Evolutionary conservation across 2,329 filamentous ascomycete genomes (phyloP), one percentile per base, ranked within the genome.

Genomic region (Colletotrichum sp.): DNA sequence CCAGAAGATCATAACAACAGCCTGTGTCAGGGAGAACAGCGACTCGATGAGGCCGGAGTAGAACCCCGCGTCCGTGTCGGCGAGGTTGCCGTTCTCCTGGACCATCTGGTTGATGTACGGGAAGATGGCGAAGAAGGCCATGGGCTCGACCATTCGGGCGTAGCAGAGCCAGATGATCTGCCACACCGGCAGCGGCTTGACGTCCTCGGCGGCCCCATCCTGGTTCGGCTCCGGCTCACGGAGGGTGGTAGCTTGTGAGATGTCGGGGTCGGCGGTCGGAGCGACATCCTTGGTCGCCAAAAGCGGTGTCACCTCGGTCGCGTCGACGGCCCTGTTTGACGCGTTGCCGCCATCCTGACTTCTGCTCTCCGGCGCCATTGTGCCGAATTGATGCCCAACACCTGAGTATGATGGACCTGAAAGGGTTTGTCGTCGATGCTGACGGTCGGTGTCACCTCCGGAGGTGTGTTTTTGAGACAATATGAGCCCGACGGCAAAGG

Each of bases 91-190:
- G 74, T 92, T 93, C 72, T 90, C 87, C 82, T 91, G 87, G 48
- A 95, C 92, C 94, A 96, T 96, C 80, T 93, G 87, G 80, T 93
- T 95, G 83, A 97, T 90, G 84, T 94, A 96, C 1, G 94, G 94
- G 79, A 96, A 94, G 82, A 96, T 95, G 81, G 89, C 92, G 86
- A 96, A 96, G 86, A 95, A 96, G n/a, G 94, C 93, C 55, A 96
- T 89, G 1, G 95, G 94, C 80, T 96, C 95, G 60, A 95, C 87
- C 30, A 94, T 81, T 8, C 94, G 91, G 3, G 93, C 92, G 81
- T 92, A 94, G 86, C 94, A 96, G 15, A 97, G 90, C 13, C 94
- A 83, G 36, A 93, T 83, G 68, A 97, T 92, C 82, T 96, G 95
- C n/a, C 61, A 52, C 12, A 21, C 52, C 24, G 72, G 72, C 72